These are phyloP conservation scores for Fonsecaea nubica DNA, from an alignment of 2,329 filamentous ascomycete species.

Conservation along the genomic window DNA sequence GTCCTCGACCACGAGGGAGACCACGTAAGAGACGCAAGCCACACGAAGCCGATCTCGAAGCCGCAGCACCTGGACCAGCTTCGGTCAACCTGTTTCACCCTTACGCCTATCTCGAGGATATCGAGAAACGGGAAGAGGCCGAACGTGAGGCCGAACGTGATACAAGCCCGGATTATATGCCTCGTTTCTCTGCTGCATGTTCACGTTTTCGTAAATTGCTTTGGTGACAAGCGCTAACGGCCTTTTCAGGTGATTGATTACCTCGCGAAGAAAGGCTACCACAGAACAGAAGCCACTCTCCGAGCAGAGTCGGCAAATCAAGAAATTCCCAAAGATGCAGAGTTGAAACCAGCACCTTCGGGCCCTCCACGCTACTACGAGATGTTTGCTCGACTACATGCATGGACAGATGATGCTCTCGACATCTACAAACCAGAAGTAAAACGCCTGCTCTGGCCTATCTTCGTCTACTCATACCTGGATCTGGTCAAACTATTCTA, in stretches of 20 bases:
- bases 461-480: conserved; percentile 92
- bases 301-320: conserved; percentile 86
- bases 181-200: conserved; percentile 1
- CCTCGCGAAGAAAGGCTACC: conserved; percentile 92
- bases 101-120: neutral
- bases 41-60: neutral
- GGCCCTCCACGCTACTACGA: conserved; percentile 77
- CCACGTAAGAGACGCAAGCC: neutral
- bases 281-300: conserved; percentile 87
- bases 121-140: neutral
- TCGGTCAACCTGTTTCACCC: neutral
- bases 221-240: conserved; percentile 16
- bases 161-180: neutral
- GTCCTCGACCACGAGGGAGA: neutral
- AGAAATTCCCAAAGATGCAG: conserved; percentile 67
- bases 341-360: conserved; percentile 29
- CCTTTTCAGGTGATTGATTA: conserved; percentile 81
- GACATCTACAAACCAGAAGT: conserved; percentile 97
- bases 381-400: conserved; percentile 74
- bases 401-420: conserved; percentile 89
- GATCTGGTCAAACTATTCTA: conserved; percentile 77
- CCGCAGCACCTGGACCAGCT: neutral
- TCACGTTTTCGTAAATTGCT: neutral
- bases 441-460: conserved; percentile 84
- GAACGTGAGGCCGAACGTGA: neutral